Base-by-base conservation (phyloP, 2,329 filamentous ascomycete species). In the Diaporthe citriasiana region DNA sequence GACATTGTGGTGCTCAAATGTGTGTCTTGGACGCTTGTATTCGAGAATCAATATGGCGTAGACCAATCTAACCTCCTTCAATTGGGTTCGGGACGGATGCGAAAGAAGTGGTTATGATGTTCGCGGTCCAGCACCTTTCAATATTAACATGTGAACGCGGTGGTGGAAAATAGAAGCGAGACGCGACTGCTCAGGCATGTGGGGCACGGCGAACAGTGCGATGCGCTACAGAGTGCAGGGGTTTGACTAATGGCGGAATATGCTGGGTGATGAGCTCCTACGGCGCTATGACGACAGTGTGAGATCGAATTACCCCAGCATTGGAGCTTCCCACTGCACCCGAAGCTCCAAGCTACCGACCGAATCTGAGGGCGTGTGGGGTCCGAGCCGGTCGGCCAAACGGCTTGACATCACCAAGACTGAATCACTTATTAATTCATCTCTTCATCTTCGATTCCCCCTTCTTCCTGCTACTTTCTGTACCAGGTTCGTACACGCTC, bases 1-100 rank as follows among this genome's bases (percentile, higher is more conserved):
- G 93, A 94, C 90, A 93, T 89, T 47, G 15, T 75, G 56, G 9
- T 0, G n/a, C 35, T 53, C 5, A 4, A 38, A 3, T 68, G 53
- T 51, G 19, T 66, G 19, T 68, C 22, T 53, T 68, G 22, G 33
- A 53, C 8, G 1, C 8, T 40, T 22, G 2, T 2, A 10, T 66
- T 38, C 15, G 22, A 40, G 7, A 4, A 22, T 12, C 0, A 7
- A 1, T 25, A 13, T 53, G 25, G 4, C 9, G 30, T 22, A 0
- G 4, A 15, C 27, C 22, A 27, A n/a, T 68, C 45, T 2, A 53
- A 15, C 15, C 4, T 19, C 19, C 4, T 15, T 71, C 25, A 30
- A 63, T 51, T 30, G 12, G 25, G 2, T 22, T 63, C 15, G 10
- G 38, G 22, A 7, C 10, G 19, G 12, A 12, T 19, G 4, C 19